Evolutionary conservation across 2,329 filamentous ascomycete species (phyloP).

Genomic region (Trichoderma gracile): DNA sequence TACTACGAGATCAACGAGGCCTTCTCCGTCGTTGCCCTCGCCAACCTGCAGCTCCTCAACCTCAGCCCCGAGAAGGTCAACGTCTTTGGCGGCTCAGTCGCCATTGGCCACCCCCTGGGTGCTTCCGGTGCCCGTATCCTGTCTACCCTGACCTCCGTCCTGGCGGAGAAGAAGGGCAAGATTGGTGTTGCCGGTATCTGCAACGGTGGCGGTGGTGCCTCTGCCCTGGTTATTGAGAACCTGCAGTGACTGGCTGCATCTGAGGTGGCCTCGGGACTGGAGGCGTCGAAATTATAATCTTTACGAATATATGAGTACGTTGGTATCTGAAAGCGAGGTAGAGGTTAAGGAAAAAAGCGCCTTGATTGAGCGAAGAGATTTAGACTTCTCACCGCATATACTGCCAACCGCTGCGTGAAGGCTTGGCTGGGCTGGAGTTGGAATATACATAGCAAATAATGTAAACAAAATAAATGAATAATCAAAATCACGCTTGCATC

Average conservation of each 20-base stretch:
- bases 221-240: slow-evolving; percentile 86
- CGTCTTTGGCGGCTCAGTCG: slow-evolving; percentile 90
- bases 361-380: neutral
- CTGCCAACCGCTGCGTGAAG: neutral
- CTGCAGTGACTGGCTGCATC: slow-evolving; percentile 49
- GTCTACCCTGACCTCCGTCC: slow-evolving; percentile 82
- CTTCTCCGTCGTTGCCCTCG: slow-evolving; percentile 93
- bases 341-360: neutral
- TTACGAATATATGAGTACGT: slow-evolving; percentile 24
- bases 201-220: slow-evolving; percentile 96
- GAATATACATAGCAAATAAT: slow-evolving; percentile 1
- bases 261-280: neutral
- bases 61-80: slow-evolving; percentile 87
- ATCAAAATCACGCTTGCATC: neutral
- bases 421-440: slow-evolving; percentile 14
- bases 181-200: slow-evolving; percentile 93
- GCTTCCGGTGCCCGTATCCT: slow-evolving; percentile 92
- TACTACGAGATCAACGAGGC: slow-evolving; percentile 99
- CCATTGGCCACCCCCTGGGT: slow-evolving; percentile 92
- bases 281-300: slow-evolving; percentile 23
- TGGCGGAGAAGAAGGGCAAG: slow-evolving; percentile 90
- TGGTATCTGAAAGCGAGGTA: slow-evolving; percentile 6
- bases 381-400: slow-evolving; percentile 3
- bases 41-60: slow-evolving; percentile 89
- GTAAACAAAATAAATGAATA: neutral